Percentiles rank a stretch among this genome's conserved stretches.
Evolutionary conservation across 345 rosid species (phyloP).

Genomic region (Crucihimalaya himalaica): DNA sequence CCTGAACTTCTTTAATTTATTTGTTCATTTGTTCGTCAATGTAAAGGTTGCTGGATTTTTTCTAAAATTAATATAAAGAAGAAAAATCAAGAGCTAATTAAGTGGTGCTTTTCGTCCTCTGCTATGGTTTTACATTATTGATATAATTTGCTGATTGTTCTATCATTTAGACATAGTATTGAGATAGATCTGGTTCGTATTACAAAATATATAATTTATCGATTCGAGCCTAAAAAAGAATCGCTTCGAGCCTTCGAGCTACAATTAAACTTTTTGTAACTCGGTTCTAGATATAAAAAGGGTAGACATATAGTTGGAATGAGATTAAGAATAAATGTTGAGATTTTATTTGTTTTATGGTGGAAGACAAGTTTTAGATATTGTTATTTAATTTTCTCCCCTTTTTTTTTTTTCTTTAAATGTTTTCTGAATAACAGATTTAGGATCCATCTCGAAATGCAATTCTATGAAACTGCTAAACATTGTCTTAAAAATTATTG

Average conservation of each 20-base stretch:
- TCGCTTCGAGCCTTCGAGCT: too few relatives aligned
- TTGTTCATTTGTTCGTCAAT: neutral
- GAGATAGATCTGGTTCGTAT: neutral
- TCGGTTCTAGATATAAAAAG: neutral
- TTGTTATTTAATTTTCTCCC: neutral
- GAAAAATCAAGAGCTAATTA: neutral
- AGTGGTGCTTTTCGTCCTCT: too few relatives aligned
- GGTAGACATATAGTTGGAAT: neutral
- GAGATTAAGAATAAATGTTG: neutral
- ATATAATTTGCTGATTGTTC: neutral
- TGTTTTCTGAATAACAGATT: neutral
- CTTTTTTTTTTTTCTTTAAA: neutral
- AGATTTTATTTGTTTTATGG: too few relatives aligned
- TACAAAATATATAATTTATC: neutral
- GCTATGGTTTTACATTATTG: too few relatives aligned
- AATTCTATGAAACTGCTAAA: neutral
- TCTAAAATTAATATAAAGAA: too few relatives aligned
- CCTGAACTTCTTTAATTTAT: neutral
- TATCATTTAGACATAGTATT: neutral
- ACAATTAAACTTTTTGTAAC: neutral
- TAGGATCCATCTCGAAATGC: neutral
- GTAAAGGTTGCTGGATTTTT: neutral
- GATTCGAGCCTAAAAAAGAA: too few relatives aligned
- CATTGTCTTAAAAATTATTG: slow-evolving; percentile 8
- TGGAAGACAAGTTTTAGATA: neutral